These are phyloP conservation scores for Drechslera avenae DNA, from an alignment of 2,329 filamentous ascomycete species.

Conservation along the genomic window DNA sequence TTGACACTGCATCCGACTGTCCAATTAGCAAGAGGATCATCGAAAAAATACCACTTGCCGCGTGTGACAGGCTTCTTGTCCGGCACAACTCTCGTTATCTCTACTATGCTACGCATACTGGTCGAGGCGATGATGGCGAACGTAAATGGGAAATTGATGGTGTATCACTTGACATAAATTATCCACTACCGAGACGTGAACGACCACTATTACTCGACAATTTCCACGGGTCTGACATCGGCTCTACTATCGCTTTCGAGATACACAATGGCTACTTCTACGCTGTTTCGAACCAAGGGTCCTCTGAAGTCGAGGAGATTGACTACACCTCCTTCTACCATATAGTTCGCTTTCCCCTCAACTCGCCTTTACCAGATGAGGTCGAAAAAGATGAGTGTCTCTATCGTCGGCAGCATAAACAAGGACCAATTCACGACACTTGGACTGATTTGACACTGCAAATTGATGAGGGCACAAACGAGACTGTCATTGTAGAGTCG, in stretches of 20 bases:
- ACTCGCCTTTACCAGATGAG: slow-evolving; percentile 48
- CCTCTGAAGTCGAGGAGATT: slow-evolving; percentile 65
- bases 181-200: slow-evolving; percentile 51
- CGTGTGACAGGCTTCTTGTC: slow-evolving; percentile 66
- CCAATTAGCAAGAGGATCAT: slow-evolving; percentile 47
- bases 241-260: slow-evolving; percentile 72
- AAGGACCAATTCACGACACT: slow-evolving; percentile 74
- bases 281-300: slow-evolving; percentile 68
- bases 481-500: slow-evolving; percentile 67
- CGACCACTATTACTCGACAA: slow-evolving; percentile 60
- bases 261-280: slow-evolving; percentile 71
- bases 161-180: slow-evolving; percentile 36
- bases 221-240: slow-evolving; percentile 68
- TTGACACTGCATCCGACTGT: slow-evolving; percentile 24
- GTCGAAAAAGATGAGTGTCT: slow-evolving; percentile 57
- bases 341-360: slow-evolving; percentile 66
- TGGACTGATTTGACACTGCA: slow-evolving; percentile 72
- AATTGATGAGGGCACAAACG: slow-evolving; percentile 63
- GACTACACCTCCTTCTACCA: slow-evolving; percentile 74
- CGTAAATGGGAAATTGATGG: slow-evolving; percentile 68
- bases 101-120: slow-evolving; percentile 69
- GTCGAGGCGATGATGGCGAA: slow-evolving; percentile 58
- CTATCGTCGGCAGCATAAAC: slow-evolving; percentile 69
- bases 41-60: slow-evolving; percentile 21
- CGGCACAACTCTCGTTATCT: slow-evolving; percentile 66